phyloP scores from a whole-genome alignment of 2,329 filamentous ascomycete genomes.

The Colletotrichum incanum region DNA sequence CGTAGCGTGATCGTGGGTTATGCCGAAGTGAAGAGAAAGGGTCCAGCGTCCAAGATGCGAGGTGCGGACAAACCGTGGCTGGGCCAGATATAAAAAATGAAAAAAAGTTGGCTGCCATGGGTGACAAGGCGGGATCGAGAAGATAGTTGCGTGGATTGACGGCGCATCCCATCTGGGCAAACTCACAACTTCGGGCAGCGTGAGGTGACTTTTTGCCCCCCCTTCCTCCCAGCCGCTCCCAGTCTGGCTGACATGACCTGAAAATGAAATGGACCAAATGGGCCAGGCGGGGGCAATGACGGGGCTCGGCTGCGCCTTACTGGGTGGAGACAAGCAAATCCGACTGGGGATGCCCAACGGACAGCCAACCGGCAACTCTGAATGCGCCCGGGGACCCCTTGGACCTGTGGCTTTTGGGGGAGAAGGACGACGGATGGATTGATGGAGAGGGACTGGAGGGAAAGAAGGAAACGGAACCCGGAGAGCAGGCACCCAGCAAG shows the following conservation, averaged over 20 bases:
- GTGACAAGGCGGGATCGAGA: slow-evolving; percentile 1
- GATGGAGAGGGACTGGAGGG: slow-evolving; percentile 3
- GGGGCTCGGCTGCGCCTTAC: slow-evolving; percentile 38
- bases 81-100: no score
- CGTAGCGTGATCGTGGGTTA: not conserved
- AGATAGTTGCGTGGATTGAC: not conserved
- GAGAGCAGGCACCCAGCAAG: slow-evolving; percentile 24
- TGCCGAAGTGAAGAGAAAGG: slow-evolving; percentile 6
- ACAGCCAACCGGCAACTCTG: slow-evolving; percentile 35
- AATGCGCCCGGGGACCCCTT: slow-evolving; percentile 16
- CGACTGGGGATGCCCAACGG: slow-evolving; percentile 16
- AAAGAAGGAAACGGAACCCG: slow-evolving; percentile 16
- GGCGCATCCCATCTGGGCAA: not conserved
- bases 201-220: no score
- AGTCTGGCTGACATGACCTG: slow-evolving; percentile 26
- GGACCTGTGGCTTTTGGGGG: slow-evolving; percentile 18
- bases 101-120: not conserved
- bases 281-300: slow-evolving; percentile 21
- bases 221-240: not conserved
- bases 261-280: slow-evolving; percentile 18
- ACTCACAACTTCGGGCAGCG: no score
- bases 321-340: slow-evolving; percentile 32
- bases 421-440: slow-evolving; percentile 9
- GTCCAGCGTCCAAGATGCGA: slow-evolving; percentile 3
- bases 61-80: not conserved